These are phyloP conservation scores for Brassica carinata DNA, from an alignment of 345 rosid genomes.

Conservation along the genomic window DNA sequence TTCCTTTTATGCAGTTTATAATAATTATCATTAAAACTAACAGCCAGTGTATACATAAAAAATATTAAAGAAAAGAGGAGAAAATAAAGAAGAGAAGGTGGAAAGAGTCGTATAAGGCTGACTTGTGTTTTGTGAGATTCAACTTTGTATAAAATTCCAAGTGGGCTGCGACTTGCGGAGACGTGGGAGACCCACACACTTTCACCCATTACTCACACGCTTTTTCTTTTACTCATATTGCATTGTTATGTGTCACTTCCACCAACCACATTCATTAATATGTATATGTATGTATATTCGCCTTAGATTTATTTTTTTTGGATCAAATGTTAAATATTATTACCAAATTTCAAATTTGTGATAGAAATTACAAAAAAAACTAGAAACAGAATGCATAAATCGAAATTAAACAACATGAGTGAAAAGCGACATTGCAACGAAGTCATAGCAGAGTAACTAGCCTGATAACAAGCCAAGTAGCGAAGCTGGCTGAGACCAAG, in stretches of 20 bases:
- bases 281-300: conserved; percentile 5
- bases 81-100: conserved; percentile 27
- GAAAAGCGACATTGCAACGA: too few relatives aligned
- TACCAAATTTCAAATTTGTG: too few relatives aligned
- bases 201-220: conserved; percentile 30
- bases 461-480: too few relatives aligned
- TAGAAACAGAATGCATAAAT: too few relatives aligned
- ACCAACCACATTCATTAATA: conserved; percentile 33
- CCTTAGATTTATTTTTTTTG: conserved; percentile 22
- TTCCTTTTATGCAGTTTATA: not conserved
- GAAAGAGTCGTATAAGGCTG: conserved; percentile 39
- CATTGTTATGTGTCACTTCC: conserved; percentile 38
- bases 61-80: not conserved
- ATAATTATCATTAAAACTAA: not conserved
- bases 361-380: too few relatives aligned
- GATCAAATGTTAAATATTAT: too few relatives aligned
- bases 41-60: not conserved
- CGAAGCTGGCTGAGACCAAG: too few relatives aligned
- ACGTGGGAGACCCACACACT: conserved; percentile 37
- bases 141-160: conserved; percentile 36
- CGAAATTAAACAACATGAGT: too few relatives aligned
- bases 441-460: too few relatives aligned
- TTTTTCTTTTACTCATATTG: conserved; percentile 19
- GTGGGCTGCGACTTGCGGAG: conserved; percentile 38
- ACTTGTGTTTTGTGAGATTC: conserved; percentile 34